These are phyloP conservation scores for Fusarium abutilonis DNA, from an alignment of 2,329 filamentous ascomycete species.

Conservation along the genomic window DNA sequence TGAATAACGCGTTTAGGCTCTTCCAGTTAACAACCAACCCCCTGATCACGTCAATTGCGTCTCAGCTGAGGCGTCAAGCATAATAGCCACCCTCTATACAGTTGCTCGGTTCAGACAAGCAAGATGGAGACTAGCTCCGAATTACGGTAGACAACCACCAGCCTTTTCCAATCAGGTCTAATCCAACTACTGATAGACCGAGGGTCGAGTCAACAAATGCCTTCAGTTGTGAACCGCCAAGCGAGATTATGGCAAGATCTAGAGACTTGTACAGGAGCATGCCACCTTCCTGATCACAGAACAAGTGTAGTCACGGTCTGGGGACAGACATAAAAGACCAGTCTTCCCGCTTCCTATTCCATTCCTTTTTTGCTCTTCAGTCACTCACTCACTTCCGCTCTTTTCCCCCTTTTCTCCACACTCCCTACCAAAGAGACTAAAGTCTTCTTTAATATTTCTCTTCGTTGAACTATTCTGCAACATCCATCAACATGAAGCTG, in stretches of 20 bases:
- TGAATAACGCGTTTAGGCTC: not conserved
- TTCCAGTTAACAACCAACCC: not conserved
- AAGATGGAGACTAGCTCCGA: too few relatives aligned
- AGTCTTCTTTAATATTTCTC: not conserved
- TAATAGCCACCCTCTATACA: too few relatives aligned
- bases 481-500: conserved; percentile 26
- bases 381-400: conserved; percentile 20
- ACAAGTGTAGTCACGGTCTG: not conserved
- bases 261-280: not conserved
- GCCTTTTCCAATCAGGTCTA: too few relatives aligned
- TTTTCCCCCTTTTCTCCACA: conserved; percentile 13
- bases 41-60: too few relatives aligned
- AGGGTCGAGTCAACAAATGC: not conserved
- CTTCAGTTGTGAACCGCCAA: not conserved
- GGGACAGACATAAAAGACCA: conserved; percentile 17
- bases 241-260: conserved; percentile 7
- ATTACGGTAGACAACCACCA: too few relatives aligned
- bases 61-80: too few relatives aligned
- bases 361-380: conserved; percentile 9
- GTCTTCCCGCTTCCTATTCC: not conserved
- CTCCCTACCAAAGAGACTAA: not conserved
- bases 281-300: not conserved
- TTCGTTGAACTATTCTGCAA: not conserved
- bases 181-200: too few relatives aligned
- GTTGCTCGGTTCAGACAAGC: too few relatives aligned